Evolutionary conservation across 208 protist genomes (phyloP).

Genomic region (Leishmania turanica): DNA sequence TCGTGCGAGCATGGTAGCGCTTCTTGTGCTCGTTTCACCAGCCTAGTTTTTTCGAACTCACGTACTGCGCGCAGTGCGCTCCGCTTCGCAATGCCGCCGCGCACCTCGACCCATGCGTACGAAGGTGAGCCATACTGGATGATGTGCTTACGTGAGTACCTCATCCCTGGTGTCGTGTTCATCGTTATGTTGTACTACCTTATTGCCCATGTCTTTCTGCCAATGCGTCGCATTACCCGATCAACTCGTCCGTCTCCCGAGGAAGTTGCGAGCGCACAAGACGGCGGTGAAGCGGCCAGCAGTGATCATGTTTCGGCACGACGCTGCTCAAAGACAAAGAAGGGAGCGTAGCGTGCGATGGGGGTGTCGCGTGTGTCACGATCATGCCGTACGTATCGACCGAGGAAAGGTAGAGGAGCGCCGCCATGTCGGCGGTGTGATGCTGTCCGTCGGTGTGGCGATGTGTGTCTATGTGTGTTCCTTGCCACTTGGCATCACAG

Average conservation of each 20-base stretch:
- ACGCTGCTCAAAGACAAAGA: background rate
- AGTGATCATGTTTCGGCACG: background rate
- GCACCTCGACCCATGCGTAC: conserved; percentile 4
- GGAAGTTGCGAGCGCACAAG: background rate
- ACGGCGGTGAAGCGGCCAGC: background rate
- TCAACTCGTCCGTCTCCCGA: conserved; percentile 20
- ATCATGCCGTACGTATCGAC: background rate
- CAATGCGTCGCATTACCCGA: conserved; percentile 42
- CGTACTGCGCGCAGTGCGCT: background rate
- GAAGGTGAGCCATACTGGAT: conserved; percentile 47
- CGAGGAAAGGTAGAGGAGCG: background rate
- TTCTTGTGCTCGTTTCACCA: background rate
- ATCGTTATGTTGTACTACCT: conserved; percentile 50
- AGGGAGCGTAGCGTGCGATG: background rate
- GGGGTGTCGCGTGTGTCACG: background rate
- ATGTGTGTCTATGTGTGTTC: too few species aligned
- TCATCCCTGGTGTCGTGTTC: conserved; percentile 62
- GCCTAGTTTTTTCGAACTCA: too few species aligned
- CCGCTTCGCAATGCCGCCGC: background rate
- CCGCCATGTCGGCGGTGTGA: background rate
- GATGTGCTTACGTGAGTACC: conserved; percentile 61
- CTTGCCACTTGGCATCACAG: background rate
- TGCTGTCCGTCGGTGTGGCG: background rate
- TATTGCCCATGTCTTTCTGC: conserved; percentile 39
- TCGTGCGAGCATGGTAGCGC: background rate